A percentile compares a stretch with the other conserved stretches of the same genome.
Evolutionary conservation across 2,329 filamentous ascomycete species (phyloP).

Genomic region (Cladorrhinum sp.): DNA sequence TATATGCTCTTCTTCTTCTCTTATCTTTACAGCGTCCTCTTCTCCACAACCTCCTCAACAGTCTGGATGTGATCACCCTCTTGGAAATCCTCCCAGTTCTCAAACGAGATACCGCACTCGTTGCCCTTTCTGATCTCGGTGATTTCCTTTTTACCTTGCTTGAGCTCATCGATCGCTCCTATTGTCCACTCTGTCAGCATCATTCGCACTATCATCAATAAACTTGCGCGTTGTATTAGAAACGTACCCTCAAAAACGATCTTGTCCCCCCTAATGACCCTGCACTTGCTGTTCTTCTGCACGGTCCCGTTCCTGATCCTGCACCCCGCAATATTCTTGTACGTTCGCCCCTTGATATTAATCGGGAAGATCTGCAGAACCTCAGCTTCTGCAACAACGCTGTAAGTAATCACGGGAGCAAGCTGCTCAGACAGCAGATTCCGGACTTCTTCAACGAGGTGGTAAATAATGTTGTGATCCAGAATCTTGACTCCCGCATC

Average conservation of each 20-base stretch:
- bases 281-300: constrained; percentile 59
- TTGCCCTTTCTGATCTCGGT: constrained; percentile 83
- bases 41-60: constrained; percentile 76
- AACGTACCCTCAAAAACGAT: constrained; percentile 77
- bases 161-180: constrained; percentile 80
- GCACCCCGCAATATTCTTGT: constrained; percentile 78
- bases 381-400: constrained; percentile 84
- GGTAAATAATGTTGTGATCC: constrained; percentile 84
- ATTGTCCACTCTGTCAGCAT: too few species aligned
- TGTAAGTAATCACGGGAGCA: constrained; percentile 61
- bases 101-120: constrained; percentile 91
- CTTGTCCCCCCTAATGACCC: constrained; percentile 68
- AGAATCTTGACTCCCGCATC: constrained; percentile 71
- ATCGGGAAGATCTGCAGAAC: constrained; percentile 81
- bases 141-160: constrained; percentile 90
- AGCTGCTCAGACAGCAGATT: constrained; percentile 67
- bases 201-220: constrained; percentile 20
- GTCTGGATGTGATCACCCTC: constrained; percentile 84
- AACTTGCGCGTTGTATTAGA: background rate
- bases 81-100: constrained; percentile 72
- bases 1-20: background rate
- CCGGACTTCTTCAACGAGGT: constrained; percentile 70
- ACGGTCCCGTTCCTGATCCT: constrained; percentile 80
- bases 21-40: constrained; percentile 53
- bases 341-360: constrained; percentile 68